Base-by-base conservation (phyloP, 441 rosid species). In the Pelargonium australe region DNA sequence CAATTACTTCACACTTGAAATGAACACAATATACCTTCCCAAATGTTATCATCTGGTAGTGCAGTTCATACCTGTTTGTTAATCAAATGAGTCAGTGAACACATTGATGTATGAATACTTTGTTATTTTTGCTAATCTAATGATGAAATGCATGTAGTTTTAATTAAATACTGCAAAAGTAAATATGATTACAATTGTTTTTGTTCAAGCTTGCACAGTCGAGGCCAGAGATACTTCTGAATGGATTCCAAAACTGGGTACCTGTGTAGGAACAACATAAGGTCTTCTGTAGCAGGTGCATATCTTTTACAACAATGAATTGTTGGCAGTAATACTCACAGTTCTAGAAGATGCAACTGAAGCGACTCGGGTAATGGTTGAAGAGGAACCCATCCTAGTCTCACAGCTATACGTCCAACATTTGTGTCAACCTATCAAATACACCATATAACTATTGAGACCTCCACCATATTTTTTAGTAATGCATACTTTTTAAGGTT, bases 351-450 rank as follows among this genome's bases (percentile, higher is more conserved):
- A 77, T 95, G 99, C 72, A 95, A 70, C 76, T 95, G 99, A 68
- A 95, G 95, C 74, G 95, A 84, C 67, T 92, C 98, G 23, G 99
- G 99, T 75, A 95, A 78, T 41, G 99, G 97, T 77, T 87, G 91
- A 58, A 95, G 88, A 64, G 99, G 99, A 61, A 92, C 99, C 99
- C 99, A 95, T 79, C 99, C 99, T 65, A 95, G 76, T 80, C 99
- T 82, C 73, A 95, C 98, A 7, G 98, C 99, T 78, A 95, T 95
- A 28, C 97, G 86, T 77, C 98, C 99, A 40, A 95, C 99, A 77
- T 95, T 92, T 1, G 98, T 95, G 80, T 92, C 99, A 66, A 95
- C 99, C 99, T 95, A 85, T 70, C 51, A 76, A 70, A 68, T 68
- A 72, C 53, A 58, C 68, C 28, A 58, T 66, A 57, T 58, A 40